These are phyloP conservation scores for Cochlearia excelsa DNA, from an alignment of 345 rosid species.

Conservation along the genomic window DNA sequence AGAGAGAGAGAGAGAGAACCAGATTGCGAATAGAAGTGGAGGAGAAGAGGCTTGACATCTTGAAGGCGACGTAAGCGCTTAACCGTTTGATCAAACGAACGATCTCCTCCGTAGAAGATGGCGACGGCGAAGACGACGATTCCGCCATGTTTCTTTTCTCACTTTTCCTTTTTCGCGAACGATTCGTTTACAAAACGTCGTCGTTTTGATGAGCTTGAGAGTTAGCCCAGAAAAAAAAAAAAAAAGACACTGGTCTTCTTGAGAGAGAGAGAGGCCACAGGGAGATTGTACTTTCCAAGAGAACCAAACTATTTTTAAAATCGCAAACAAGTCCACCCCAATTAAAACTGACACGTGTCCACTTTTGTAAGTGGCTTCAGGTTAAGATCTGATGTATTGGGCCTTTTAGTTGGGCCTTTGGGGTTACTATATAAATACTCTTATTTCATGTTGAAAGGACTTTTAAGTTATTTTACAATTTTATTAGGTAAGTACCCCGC, in stretches of 20 bases:
- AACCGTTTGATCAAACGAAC: conserved; percentile 83
- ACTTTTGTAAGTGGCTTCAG: background rate
- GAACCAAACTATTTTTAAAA: conserved; percentile 7
- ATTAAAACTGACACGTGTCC: conserved; percentile 19
- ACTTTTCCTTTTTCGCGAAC: background rate
- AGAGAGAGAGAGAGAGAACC: conserved; percentile 44
- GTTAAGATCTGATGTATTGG: background rate
- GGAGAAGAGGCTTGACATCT: conserved; percentile 49
- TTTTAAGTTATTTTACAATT: too few relatives aligned
- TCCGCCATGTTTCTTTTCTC: conserved; percentile 47
- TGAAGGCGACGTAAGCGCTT: conserved; percentile 69
- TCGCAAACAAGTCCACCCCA: background rate
- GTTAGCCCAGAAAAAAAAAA: too few relatives aligned
- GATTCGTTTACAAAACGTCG: too few relatives aligned
- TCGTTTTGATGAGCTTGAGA: too few relatives aligned
- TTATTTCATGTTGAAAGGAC: too few relatives aligned
- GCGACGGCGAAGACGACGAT: conserved; percentile 35
- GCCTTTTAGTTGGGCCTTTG: too few relatives aligned
- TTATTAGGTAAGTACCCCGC: too few relatives aligned
- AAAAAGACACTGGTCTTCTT: background rate
- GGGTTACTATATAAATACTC: too few relatives aligned
- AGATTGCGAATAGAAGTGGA: conserved; percentile 58
- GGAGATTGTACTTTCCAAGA: conserved; percentile 4
- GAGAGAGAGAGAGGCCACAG: conserved; percentile 13
- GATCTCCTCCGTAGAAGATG: conserved; percentile 71